Evolutionary conservation across 2,329 filamentous ascomycete genomes (phyloP), one percentile per base, ranked within the genome.

Genomic region (Neonectria ditissima): DNA sequence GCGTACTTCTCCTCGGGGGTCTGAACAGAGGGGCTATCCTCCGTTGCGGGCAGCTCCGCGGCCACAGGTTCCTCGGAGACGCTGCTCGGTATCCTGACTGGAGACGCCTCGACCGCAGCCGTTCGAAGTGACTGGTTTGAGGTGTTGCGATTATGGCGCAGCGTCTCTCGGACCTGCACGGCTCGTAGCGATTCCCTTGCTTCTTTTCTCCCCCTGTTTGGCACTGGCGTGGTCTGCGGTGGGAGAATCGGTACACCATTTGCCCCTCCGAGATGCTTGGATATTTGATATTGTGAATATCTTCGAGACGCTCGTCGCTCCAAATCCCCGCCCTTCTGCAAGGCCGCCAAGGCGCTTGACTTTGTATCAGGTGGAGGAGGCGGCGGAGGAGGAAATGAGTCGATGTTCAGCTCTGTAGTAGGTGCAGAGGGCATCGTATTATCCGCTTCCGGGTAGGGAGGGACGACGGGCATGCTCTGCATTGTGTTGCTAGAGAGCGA

Each of bases 271-370:
- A 98, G 83, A 73, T 97, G 94, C 76, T 97, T 98, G 48, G 93
- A 93, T 70, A 99, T 97, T 75, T 99, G 96, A 76, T 98, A 99
- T 56, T 94, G 92, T 2, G 96, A 98, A 76, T 98, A 99, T 74
- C 96, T 86, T 70, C 95, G 87, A 14, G 96, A 99, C 1, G 96
- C 96, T 76, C 96, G 87, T 75, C 96, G 88, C 80, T 99, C 96
- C 53, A 99, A 82, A 69, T 97, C 94, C 20, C 95, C 95, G 34
- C 94, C 94, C 78, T 94, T 89, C 79, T 98, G 96, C 69, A 99
- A 80, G 54, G 94, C 94, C 52, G 93, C 93, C 55, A 99, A 83
- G 5, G 96, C 96, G 81, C 97, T 97, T 72, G 96, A 92, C 72
- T 94, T 90, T 72, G 92, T 92, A 55, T 93, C 92, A 3, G 78